These are phyloP conservation scores for Hanseniaspora guilliermondii DNA, from an alignment of 805 yeast species.

Conservation along the genomic window DNA sequence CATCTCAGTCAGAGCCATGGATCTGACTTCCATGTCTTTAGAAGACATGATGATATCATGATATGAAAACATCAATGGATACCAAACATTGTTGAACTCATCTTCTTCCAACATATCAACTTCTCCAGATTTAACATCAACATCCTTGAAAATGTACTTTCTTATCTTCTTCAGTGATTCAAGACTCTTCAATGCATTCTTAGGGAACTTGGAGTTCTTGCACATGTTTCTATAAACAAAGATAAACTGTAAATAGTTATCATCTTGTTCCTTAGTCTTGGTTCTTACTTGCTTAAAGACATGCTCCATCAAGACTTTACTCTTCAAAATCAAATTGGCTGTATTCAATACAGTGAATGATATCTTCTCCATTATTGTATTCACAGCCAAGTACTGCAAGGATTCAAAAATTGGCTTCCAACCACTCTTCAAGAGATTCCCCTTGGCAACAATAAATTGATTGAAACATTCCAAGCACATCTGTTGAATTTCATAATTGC, in stretches of 20 bases:
- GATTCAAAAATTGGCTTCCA: conserved; percentile 84
- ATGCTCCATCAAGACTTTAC: conserved; percentile 6
- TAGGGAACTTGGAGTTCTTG: conserved; percentile 73
- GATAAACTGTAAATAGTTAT: conserved; percentile 48
- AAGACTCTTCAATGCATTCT: conserved; percentile 65
- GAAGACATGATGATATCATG: conserved; percentile 87
- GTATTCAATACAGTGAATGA: conserved; percentile 10
- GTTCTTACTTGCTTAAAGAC: conserved; percentile 5
- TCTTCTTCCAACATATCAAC: conserved; percentile 26
- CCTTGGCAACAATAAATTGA: conserved; percentile 70
- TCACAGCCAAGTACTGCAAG: conserved; percentile 56
- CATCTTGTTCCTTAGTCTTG: conserved; percentile 40
- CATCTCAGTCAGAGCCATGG: conserved; percentile 69
- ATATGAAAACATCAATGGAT: conserved; percentile 74
- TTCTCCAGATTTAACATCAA: conserved; percentile 19
- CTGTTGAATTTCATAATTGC: conserved; percentile 60
- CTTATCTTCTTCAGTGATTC: conserved; percentile 56
- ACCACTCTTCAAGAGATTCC: conserved; percentile 71
- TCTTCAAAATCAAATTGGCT: conserved; percentile 8
- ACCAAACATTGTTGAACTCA: conserved; percentile 55
- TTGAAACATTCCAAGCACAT: conserved; percentile 83
- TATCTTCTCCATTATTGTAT: conserved; percentile 22
- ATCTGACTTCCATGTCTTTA: conserved; percentile 85
- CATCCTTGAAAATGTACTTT: conserved; percentile 31
- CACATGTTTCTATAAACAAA: conserved; percentile 67